phyloP scores from a whole-genome alignment of 1,139 yeast species.

The Taphrina flavorubra region DNA sequence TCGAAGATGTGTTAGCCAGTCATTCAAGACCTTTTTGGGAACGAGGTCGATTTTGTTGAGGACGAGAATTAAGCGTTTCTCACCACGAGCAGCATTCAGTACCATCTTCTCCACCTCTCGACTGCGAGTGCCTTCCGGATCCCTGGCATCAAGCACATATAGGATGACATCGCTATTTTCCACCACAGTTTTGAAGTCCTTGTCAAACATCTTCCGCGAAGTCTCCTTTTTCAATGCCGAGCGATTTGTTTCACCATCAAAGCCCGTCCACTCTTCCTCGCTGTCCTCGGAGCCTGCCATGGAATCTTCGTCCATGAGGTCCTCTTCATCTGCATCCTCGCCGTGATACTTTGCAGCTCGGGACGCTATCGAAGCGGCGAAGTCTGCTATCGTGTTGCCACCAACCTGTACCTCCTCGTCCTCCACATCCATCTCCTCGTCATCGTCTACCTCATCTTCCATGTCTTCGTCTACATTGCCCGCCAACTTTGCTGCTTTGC shows the following conservation, averaged over 20 bases:
- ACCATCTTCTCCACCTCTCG: constrained; percentile 89
- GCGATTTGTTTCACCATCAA: constrained; percentile 53
- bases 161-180: constrained; percentile 88
- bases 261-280: constrained; percentile 54
- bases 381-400: constrained; percentile 55
- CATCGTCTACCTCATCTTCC: constrained; percentile 42
- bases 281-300: constrained; percentile 51
- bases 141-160: constrained; percentile 95
- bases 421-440: constrained; percentile 47
- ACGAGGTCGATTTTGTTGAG: constrained; percentile 91
- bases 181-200: constrained; percentile 79
- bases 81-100: constrained; percentile 65
- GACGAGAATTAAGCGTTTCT: constrained; percentile 82
- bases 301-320: constrained; percentile 49
- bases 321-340: constrained; percentile 55
- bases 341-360: constrained; percentile 63
- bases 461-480: constrained; percentile 49
- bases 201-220: constrained; percentile 77
- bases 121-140: constrained; percentile 94
- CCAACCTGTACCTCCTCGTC: constrained; percentile 58
- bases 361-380: constrained; percentile 85
- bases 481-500: constrained; percentile 53
- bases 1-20: constrained; percentile 82
- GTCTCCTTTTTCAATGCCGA: constrained; percentile 59
- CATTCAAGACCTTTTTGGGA: constrained; percentile 79